A percentile compares a stretch with the other conserved stretches of the same genome.
These are phyloP conservation scores for Camptophora hylomeconis DNA, from an alignment of 2,329 filamentous ascomycete species.

Conservation along the genomic window DNA sequence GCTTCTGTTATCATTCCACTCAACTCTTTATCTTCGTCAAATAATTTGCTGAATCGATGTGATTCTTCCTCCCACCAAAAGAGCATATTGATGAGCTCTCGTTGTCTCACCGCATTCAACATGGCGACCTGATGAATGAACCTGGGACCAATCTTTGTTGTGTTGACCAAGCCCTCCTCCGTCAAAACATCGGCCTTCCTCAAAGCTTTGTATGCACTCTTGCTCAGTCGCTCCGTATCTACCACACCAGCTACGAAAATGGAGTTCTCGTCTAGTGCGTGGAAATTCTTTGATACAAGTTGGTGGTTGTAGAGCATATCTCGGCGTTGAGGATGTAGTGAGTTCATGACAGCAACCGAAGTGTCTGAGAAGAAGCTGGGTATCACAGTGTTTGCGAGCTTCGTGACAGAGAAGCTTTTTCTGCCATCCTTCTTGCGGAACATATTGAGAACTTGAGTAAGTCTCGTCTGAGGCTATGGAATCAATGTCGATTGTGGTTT, in stretches of 20 bases:
- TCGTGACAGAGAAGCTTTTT: constrained; percentile 11
- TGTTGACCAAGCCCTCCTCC: constrained; percentile 10
- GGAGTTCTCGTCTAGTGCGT: constrained; percentile 8
- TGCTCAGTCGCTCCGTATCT: constrained; percentile 8
- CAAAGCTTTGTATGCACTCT: constrained; percentile 6
- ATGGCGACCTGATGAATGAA: constrained; percentile 10
- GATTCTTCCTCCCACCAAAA: constrained; percentile 16
- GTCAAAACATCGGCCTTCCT: constrained; percentile 7
- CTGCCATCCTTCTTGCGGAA: constrained; percentile 12
- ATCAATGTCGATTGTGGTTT: too few species aligned
- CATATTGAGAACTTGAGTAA: too few species aligned
- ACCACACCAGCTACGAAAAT: constrained; percentile 13
- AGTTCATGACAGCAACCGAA: constrained; percentile 1
- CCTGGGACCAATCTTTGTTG: constrained; percentile 9
- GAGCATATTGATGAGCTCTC: constrained; percentile 9
- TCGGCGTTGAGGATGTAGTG: constrained; percentile 6
- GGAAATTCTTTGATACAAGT: constrained; percentile 8
- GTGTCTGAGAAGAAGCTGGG: constrained; percentile 12
- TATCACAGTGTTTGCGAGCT: constrained; percentile 10
- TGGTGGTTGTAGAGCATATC: constrained; percentile 15
- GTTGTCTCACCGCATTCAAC: constrained; percentile 8
- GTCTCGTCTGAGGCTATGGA: too few species aligned
- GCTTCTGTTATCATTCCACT: constrained; percentile 6
- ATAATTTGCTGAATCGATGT: constrained; percentile 9
- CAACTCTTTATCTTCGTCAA: constrained; percentile 9